Percentiles rank a stretch among this genome's conserved stretches.
Conservation (phyloP, 1,284 basidiomycete species). For the Trichosporon inkin region DNA sequence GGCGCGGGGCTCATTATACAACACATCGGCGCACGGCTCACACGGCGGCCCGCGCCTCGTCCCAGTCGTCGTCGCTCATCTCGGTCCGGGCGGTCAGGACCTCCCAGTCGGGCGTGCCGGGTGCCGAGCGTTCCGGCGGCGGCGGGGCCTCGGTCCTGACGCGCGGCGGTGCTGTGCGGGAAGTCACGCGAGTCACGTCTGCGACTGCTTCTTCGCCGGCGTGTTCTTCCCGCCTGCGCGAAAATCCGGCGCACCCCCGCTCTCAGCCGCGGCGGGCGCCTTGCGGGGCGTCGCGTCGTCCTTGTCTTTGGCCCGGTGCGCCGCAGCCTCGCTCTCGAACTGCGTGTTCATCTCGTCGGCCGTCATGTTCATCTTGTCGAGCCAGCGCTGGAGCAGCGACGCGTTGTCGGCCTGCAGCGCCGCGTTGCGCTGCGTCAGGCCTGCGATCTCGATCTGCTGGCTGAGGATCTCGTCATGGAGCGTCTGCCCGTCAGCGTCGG, state of each 20-base stretch:
- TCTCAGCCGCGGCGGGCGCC: not conserved
- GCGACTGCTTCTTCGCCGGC: constrained; percentile 2
- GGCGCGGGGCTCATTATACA: no score
- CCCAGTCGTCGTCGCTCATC: constrained; percentile 23
- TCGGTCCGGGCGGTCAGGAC: constrained; percentile 14
- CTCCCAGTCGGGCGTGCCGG: constrained; percentile 15
- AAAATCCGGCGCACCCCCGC: constrained; percentile 32
- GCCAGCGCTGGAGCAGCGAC: constrained; percentile 86
- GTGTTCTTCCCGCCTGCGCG: constrained; percentile 33
- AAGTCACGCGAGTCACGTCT: no score
- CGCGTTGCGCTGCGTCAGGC: constrained; percentile 80
- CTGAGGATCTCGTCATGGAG: constrained; percentile 92
- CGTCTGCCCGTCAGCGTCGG: constrained; percentile 56
- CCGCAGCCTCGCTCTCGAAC: constrained; percentile 42
- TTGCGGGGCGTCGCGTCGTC: not conserved
- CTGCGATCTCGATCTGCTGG: constrained; percentile 79
- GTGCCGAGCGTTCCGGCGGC: no score
- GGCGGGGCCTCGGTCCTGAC: not conserved
- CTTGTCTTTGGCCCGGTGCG: not conserved
- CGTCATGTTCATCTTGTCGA: constrained; percentile 88
- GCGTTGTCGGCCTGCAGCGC: constrained; percentile 88
- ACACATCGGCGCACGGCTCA: not conserved
- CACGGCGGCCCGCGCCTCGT: constrained; percentile 14
- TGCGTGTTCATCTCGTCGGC: constrained; percentile 92
- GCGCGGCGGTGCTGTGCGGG: not conserved